Evolutionary conservation across 257 asterid species (phyloP), one percentile per base, ranked within the genome.

Genomic region (Linderniella brevidens): DNA sequence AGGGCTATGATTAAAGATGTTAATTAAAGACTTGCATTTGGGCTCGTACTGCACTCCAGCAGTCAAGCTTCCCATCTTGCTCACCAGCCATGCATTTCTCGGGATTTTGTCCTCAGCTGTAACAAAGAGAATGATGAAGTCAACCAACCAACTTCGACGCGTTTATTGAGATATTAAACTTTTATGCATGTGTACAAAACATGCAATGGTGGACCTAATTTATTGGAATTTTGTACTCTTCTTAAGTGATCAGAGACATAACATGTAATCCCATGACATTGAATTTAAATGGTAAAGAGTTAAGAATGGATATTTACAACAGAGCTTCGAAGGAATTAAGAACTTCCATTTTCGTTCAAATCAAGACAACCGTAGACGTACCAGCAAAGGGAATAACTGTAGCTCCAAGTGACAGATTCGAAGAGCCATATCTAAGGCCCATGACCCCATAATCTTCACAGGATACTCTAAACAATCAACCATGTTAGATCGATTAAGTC

Each of bases 401-500:
- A 17, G 85, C 93, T 63, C 88, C 93, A 60, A 72, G 54, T 9
- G 88, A 80, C 20, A 80, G 65, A 58, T 80, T 80, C 36, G 88
- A 58, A 37, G 93, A 74, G 61, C 93, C 93, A 69, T 80, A 80
- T 77, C 93, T 73, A 71, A 80, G 59, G 50, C 93, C 93, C 75
- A 80, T 63, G 49, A 67, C 25, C 20, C 93, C 93, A 65, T 63
- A 58, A 74, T 77, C 93, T 62, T 72, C 74, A 17, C 79, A 43
- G 49, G 74, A 58, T 51, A 74, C 58, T 70, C 93, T 77, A 79
- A 47, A 65, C 41, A 39, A 17, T 50, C 57, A 70, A 55, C 40
- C 48, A 73, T 48, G 35, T 19, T 20, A 7, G 35, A 17, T 9
- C 9, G 5, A 19, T 25, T 25, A 25, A 25, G 32, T 6, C 3